Evolutionary conservation across 2,329 filamentous ascomycete genomes (phyloP).

Genomic region (Claviceps purpurea): DNA sequence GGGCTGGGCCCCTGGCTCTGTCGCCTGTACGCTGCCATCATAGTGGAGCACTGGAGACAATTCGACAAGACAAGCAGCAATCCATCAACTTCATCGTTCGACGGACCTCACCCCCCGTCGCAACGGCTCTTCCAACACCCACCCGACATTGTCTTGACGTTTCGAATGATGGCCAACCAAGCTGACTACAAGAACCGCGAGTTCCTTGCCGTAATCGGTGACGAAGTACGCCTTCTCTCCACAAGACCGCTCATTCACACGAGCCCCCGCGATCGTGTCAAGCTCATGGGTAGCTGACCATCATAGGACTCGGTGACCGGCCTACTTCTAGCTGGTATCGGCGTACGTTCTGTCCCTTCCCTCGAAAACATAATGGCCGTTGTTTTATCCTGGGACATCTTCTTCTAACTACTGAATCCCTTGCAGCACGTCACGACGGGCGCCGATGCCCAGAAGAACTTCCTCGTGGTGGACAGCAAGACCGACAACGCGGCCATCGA

Average conservation of each 20-base stretch:
- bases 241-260: background rate
- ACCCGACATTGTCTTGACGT: background rate
- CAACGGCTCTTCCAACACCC: background rate
- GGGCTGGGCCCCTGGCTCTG: background rate
- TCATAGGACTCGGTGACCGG: constrained; percentile 87
- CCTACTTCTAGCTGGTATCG: constrained; percentile 85
- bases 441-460: constrained; percentile 90
- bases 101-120: background rate
- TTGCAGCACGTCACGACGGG: constrained; percentile 75
- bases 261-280: background rate
- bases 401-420: background rate
- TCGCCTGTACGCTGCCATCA: background rate
- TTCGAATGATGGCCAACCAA: constrained; percentile 32
- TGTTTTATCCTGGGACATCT: background rate
- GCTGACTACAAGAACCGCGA: constrained; percentile 70
- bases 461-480: constrained; percentile 89
- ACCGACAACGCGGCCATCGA: constrained; percentile 84
- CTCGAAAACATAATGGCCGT: background rate
- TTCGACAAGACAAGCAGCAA: background rate
- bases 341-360: constrained; percentile 37
- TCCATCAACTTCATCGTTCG: background rate
- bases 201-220: constrained; percentile 94
- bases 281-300: constrained; percentile 14
- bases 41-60: background rate
- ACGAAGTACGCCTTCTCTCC: constrained; percentile 55